Base-by-base conservation (phyloP, 192 early-diverging fungal species). In the Coemansia sp. region DNA sequence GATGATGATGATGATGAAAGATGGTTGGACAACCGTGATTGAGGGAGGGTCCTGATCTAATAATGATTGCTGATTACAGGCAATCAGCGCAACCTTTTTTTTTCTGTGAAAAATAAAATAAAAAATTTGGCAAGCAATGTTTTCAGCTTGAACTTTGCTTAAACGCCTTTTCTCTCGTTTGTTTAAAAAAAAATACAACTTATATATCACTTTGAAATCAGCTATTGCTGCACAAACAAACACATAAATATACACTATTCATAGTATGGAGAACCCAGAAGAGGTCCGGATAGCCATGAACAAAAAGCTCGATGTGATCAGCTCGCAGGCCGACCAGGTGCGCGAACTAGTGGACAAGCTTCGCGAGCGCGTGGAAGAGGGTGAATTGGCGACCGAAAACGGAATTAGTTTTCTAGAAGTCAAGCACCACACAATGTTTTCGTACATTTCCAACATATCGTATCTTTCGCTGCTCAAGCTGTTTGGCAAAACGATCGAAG, bases 381-480 rank as follows among this genome's bases (percentile, higher is more conserved):
- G 83, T 38, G 84, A 91, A 57, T 76, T 93, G 20, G 84, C 86
- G 15, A 95, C 93, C 1, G 78, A 78, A 33, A 90, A 90, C 35
- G 95, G 96, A 28, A 85, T 99, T 18, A 95, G 93, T 45, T 88
- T 98, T 15, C 87, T 98, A 6, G 94, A 96, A 80, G 88, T 96
- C 43, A 96, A 96, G 84, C 85, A 94, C 74, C 92, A 97, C 76
- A 86, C 87, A 17, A 81, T 97, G 74, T 82, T 97, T 14, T 88
- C 90, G 39, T 99, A 99, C 73, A 85, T 99, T 35, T 86, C 90
- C 15, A 84, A 92, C 73, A 86, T 99, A 20, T 75, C 88, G 32
- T 92, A 89, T 67, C 74, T 92, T 48, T 82, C 91, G 18, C 86
- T 95, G 66, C 76, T 90, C 56, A 97, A 96, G 82, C 81, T 96